phyloP scores from a whole-genome alignment of 306 rosid genomes.

The Pterocarpus santalinus region DNA sequence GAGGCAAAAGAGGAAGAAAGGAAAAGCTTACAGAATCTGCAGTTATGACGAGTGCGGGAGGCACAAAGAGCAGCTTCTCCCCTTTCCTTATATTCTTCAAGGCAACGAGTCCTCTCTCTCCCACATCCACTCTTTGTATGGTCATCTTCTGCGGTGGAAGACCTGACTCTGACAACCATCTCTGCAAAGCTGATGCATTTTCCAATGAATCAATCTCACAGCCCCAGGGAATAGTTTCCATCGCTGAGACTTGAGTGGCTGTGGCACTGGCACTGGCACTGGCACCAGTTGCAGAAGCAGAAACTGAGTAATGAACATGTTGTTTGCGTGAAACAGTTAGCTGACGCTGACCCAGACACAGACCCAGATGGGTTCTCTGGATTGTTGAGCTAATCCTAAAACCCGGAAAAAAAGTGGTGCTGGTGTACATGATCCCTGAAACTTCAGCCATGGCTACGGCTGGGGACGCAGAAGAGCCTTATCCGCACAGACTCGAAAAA shows the following conservation, averaged over 20 bases:
- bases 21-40: constrained; percentile 69
- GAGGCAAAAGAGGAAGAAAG: background rate
- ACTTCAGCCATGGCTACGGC: constrained; percentile 75
- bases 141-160: constrained; percentile 96
- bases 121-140: constrained; percentile 79
- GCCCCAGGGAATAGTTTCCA: constrained; percentile 77
- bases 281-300: constrained; percentile 10
- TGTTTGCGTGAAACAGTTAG: constrained; percentile 45
- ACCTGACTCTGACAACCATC: constrained; percentile 80
- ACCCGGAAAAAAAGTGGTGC: constrained; percentile 53
- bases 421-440: constrained; percentile 55
- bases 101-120: constrained; percentile 95
- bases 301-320: constrained; percentile 62
- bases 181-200: constrained; percentile 78
- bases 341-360: constrained; percentile 35
- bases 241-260: constrained; percentile 33
- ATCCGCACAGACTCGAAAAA: constrained; percentile 47
- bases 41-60: constrained; percentile 78
- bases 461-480: constrained; percentile 49
- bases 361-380: constrained; percentile 36
- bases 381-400: constrained; percentile 50
- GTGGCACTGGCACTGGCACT: constrained; percentile 51
- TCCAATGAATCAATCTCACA: constrained; percentile 86
- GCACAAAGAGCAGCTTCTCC: constrained; percentile 91
- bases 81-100: constrained; percentile 89